Percentiles rank a stretch among this genome's conserved stretches.
phyloP scores from a whole-genome alignment of 345 rosid genomes.

The Pelargonium nanum region DNA sequence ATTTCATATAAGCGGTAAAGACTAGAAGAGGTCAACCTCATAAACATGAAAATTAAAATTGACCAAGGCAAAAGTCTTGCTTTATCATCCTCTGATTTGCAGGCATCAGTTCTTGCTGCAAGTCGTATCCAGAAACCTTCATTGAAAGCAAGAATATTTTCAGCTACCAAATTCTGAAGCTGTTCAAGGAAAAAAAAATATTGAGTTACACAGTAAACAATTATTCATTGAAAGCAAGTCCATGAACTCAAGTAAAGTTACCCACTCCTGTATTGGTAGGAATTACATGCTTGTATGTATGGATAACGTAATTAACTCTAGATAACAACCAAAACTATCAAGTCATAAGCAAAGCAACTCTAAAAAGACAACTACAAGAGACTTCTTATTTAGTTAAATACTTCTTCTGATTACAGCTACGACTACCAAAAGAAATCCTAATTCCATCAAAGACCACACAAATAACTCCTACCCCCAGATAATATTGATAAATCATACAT shows the following conservation, averaged over 20 bases:
- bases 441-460: no score
- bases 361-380: no score
- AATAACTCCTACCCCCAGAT: not conserved
- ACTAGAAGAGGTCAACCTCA: conserved; percentile 5
- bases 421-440: not conserved
- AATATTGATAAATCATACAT: not conserved
- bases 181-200: conserved; percentile 24
- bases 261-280: no score
- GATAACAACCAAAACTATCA: no score
- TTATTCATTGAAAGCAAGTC: no score
- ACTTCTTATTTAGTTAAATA: no score
- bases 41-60: conserved; percentile 12
- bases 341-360: no score
- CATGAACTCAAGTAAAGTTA: no score
- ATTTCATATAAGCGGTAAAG: conserved; percentile 9
- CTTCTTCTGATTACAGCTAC: no score
- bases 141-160: conserved; percentile 81
- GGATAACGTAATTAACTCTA: no score
- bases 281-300: not conserved
- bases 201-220: conserved; percentile 1
- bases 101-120: conserved; percentile 75
- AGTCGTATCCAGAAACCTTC: conserved; percentile 81
- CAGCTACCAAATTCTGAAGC: conserved; percentile 75
- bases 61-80: conserved; percentile 41
- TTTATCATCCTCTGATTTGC: conserved; percentile 88